Percentiles rank a stretch among this genome's conserved stretches.
Evolutionary conservation across 2,329 filamentous ascomycete species (phyloP).

Genomic region (Fusarium sp.): DNA sequence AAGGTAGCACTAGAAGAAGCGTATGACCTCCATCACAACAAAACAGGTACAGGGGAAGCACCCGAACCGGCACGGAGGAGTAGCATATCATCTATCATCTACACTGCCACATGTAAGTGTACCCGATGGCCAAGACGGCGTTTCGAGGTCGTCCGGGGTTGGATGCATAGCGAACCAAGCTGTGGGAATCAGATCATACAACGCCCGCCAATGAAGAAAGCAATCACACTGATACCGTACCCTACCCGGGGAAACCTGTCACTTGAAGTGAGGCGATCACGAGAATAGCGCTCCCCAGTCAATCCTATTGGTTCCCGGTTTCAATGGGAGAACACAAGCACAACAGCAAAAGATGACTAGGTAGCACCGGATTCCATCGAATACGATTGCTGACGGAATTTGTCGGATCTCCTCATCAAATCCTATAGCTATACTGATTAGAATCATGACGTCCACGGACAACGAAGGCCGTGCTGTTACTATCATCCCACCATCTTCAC

Average conservation of each 20-base stretch:
- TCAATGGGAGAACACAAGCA: not conserved
- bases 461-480: not conserved
- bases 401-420: not conserved
- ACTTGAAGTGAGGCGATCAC: not conserved
- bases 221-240: not conserved
- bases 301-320: not conserved
- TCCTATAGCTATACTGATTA: not conserved
- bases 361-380: not conserved
- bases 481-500: not conserved
- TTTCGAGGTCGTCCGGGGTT: not conserved
- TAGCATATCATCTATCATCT: not conserved
- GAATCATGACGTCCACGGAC: not conserved
- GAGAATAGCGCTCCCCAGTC: not conserved
- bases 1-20: not conserved
- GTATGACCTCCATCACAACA: not conserved
- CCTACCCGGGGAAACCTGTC: not conserved
- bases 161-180: not conserved
- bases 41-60: not conserved
- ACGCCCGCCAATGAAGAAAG: not conserved
- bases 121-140: not conserved
- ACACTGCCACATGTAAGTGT: not conserved
- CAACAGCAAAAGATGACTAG: not conserved
- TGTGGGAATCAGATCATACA: conserved; percentile 1
- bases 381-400: not conserved
- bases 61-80: not conserved